These are phyloP conservation scores for Barnettozyma sucrosica DNA, from an alignment of 805 yeast species.

Conservation along the genomic window DNA sequence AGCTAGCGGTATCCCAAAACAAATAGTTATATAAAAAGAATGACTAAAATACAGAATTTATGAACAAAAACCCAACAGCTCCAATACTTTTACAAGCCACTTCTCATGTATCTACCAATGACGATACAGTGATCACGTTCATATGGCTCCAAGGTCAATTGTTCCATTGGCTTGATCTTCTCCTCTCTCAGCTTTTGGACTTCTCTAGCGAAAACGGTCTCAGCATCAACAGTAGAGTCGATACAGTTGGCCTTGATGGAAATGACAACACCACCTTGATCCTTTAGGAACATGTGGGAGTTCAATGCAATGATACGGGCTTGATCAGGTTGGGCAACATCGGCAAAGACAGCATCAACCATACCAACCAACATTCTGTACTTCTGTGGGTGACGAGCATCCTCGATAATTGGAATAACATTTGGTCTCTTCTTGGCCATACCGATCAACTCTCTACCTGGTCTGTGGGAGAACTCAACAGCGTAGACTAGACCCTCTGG, in stretches of 20 bases:
- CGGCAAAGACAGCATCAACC: constrained; percentile 99
- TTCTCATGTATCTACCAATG: constrained; percentile 93
- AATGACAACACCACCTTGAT: constrained; percentile 97
- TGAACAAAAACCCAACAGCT: constrained; percentile 6
- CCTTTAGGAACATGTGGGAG: constrained; percentile 96
- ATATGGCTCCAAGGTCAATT: constrained; percentile 97
- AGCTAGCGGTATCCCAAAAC: not conserved
- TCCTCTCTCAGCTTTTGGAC: constrained; percentile 98
- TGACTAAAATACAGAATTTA: constrained; percentile 13
- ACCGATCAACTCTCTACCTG: constrained; percentile 97
- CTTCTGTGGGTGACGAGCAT: constrained; percentile 99
- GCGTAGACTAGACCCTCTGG: constrained; percentile 99
- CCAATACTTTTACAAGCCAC: constrained; percentile 44
- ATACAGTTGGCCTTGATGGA: constrained; percentile 99
- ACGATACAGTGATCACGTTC: constrained; percentile 99
- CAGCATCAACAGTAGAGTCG: constrained; percentile 98
- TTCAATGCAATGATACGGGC: constrained; percentile 99
- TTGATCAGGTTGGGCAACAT: constrained; percentile 99
- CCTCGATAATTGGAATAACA: constrained; percentile 97
- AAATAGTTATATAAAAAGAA: constrained; percentile 1
- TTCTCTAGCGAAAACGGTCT: constrained; percentile 98
- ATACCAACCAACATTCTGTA: constrained; percentile 98
- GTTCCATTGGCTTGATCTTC: constrained; percentile 97
- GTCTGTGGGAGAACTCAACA: constrained; percentile 98
- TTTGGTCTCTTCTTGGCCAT: constrained; percentile 99